These are phyloP conservation scores for Diplodia corticola DNA, from an alignment of 2,329 filamentous ascomycete genomes.

Conservation along the genomic window DNA sequence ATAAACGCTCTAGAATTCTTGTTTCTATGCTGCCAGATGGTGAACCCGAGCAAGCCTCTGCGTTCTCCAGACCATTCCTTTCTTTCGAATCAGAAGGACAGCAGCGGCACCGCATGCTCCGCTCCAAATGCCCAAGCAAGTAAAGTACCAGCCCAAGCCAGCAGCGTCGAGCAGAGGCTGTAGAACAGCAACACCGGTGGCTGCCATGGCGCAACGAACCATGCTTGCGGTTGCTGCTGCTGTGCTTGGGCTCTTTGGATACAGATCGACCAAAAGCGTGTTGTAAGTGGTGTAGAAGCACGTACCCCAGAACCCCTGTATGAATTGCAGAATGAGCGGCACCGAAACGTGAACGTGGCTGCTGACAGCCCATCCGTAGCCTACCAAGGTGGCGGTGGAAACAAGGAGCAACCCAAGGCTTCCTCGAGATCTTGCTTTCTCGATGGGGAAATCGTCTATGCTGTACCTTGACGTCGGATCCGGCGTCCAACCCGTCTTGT, in stretches of 20 bases:
- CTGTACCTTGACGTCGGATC: background rate
- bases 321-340: slow-evolving; percentile 41
- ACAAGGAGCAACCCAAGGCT: slow-evolving; percentile 32
- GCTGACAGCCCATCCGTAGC: slow-evolving; percentile 37
- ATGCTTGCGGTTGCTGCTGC: slow-evolving; percentile 16
- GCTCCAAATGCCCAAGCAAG: background rate
- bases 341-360: slow-evolving; percentile 21
- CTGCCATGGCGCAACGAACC: slow-evolving; percentile 8
- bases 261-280: slow-evolving; percentile 40
- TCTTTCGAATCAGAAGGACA: background rate
- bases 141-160: background rate
- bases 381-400: slow-evolving; percentile 31
- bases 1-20: too few species aligned
- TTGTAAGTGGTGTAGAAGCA: slow-evolving; percentile 40
- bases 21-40: background rate
- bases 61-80: background rate
- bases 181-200: slow-evolving; percentile 1
- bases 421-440: slow-evolving; percentile 39
- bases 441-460: background rate
- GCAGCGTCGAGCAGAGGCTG: background rate
- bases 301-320: slow-evolving; percentile 40
- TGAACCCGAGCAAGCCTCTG: background rate
- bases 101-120: background rate
- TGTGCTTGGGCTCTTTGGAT: background rate
- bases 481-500: background rate